A percentile compares a stretch with the other conserved stretches of the same genome.
Evolutionary conservation across 257 asterid species (phyloP).

Genomic region (Solanum ossicruentum): DNA sequence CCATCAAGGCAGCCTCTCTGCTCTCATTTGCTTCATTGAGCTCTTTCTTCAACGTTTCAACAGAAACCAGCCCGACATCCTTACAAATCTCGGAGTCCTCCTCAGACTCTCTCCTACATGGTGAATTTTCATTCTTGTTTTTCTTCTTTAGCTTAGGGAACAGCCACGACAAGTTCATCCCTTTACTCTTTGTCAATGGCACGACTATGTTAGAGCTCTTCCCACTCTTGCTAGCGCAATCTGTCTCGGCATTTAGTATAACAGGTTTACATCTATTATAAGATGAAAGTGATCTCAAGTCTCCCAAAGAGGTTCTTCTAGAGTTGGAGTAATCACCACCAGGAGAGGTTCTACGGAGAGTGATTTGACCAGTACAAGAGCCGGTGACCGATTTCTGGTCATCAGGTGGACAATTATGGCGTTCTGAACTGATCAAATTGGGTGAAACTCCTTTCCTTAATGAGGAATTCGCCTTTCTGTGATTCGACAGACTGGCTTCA

Average conservation of each 20-base stretch:
- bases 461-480: constrained; percentile 39
- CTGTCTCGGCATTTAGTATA: constrained; percentile 25
- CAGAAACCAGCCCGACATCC: constrained; percentile 25
- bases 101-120: constrained; percentile 17
- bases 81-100: constrained; percentile 26
- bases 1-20: constrained; percentile 47
- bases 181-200: constrained; percentile 48
- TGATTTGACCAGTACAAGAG: constrained; percentile 17
- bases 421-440: constrained; percentile 15
- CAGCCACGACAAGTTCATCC: constrained; percentile 57
- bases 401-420: constrained; percentile 23
- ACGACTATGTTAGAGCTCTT: constrained; percentile 40
- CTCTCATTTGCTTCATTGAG: constrained; percentile 44
- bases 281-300: constrained; percentile 47
- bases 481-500: constrained; percentile 27
- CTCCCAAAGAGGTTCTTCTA: constrained; percentile 58
- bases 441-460: constrained; percentile 25
- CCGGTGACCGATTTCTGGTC: constrained; percentile 35
- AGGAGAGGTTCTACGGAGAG: constrained; percentile 24
- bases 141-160: constrained; percentile 73
- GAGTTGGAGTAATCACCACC: constrained; percentile 29
- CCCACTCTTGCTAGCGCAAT: constrained; percentile 23
- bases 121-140: constrained; percentile 38
- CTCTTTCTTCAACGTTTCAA: constrained; percentile 49
- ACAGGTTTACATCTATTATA: constrained; percentile 64